Evolutionary conservation across 306 rosid genomes (phyloP), one percentile per base, ranked within the genome.

Genomic region (Erythrophleum fordii): DNA sequence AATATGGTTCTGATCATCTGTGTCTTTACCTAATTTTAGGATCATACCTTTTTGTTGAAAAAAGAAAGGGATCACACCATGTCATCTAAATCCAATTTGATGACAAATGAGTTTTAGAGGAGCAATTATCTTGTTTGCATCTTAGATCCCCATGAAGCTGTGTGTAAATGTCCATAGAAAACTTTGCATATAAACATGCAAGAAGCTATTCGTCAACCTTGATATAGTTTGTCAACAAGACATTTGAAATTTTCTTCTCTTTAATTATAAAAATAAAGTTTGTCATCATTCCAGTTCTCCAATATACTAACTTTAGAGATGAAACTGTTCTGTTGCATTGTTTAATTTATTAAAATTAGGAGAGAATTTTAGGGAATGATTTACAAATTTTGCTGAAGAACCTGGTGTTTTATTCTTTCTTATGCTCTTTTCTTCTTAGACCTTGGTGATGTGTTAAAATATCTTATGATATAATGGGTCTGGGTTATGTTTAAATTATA

Each of bases 161-260:
- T 37, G 69, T 44, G 72, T 29, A 45, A 61, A 45, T 52, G 28
- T 22, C 41, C 48, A 66, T 77, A 17, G 66, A 35, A 65, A 52
- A 18, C 46, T 48, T 59, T 69, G 61, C 45, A 44, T 70, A 8
- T 70, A 59, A 45, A 59, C 61, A 45, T 22, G 46, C 39, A 23
- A 11, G 45, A 6, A 48, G 17, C 37, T 61, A 1, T 23, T 1
- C 61, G 65, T 70, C 31, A 35, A 22, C 34, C 39, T 46, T 72
- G 64, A 70, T 22, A 55, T 44, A 10, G n/a, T 39, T 56, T n/a
- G 18, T 42, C 46, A 16, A 7, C n/a, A 22, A 69, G 11, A 25
- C 23, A 48, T 77, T 51, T 72, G 65, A 72, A 71, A 39, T 72
- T 62, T 72, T 64, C 44, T 79, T 60, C 45, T 44, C 34, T 69